Percentiles rank a stretch among this genome's conserved stretches.
Conservation (phyloP, 2,329 filamentous ascomycete genomes). For the Colletotrichum tropicale region DNA sequence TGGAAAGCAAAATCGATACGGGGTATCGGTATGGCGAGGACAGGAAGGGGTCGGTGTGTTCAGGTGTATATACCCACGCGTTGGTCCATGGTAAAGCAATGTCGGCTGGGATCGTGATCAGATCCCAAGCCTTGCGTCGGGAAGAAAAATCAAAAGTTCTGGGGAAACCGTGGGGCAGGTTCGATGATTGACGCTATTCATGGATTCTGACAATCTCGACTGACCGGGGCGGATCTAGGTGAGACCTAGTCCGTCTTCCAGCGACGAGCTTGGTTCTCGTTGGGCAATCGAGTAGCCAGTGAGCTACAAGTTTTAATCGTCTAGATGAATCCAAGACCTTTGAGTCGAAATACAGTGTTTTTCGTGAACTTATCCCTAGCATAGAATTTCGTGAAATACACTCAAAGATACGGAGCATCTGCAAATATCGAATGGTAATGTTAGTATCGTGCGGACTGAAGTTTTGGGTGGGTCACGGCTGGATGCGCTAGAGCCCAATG, state of each 20-base stretch:
- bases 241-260: background rate
- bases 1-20: background rate
- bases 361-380: background rate
- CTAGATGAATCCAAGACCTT: background rate
- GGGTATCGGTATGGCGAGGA: background rate
- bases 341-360: background rate
- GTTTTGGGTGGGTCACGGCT: background rate
- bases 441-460: background rate
- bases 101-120: background rate
- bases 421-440: background rate
- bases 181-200: background rate
- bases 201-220: background rate
- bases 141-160: background rate
- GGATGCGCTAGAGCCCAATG: background rate
- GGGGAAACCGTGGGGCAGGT: background rate
- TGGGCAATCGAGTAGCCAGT: background rate
- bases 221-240: too few relatives aligned
- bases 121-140: background rate
- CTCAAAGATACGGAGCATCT: background rate
- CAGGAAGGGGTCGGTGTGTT: background rate
- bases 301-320: background rate
- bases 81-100: background rate
- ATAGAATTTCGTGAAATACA: background rate
- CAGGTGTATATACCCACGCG: slow-evolving; percentile 17
- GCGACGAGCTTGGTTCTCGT: background rate